A percentile compares a stretch with the other conserved stretches of the same genome.
Evolutionary conservation across 805 yeast genomes (phyloP).

Genomic region (Ogataea neopini): DNA sequence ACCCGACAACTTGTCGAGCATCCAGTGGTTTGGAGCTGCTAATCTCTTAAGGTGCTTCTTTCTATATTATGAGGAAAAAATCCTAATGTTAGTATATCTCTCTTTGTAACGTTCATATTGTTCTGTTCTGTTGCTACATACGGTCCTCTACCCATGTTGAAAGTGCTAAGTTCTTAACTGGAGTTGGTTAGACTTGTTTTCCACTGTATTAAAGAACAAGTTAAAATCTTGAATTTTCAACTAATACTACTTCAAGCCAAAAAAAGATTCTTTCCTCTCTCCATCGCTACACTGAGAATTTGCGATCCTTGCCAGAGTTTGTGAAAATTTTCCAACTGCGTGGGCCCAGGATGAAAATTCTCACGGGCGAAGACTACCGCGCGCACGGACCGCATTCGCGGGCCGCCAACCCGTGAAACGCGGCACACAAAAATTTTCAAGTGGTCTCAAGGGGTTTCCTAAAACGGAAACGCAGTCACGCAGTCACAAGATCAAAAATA

Average conservation of each 20-base stretch:
- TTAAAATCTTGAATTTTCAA: constrained; percentile 7
- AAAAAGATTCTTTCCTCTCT: constrained; percentile 1
- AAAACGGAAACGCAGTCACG: constrained; percentile 9
- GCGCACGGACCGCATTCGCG: background rate
- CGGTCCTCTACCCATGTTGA: constrained; percentile 80
- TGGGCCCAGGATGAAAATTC: background rate
- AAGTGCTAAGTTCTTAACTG: constrained; percentile 11
- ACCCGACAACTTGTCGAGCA: constrained; percentile 99
- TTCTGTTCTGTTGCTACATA: constrained; percentile 37
- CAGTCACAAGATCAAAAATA: constrained; percentile 1
- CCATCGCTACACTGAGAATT: constrained; percentile 16
- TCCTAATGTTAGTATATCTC: constrained; percentile 1
- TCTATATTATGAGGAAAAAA: constrained; percentile 44
- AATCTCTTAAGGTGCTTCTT: constrained; percentile 99
- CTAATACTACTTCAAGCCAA: constrained; percentile 5
- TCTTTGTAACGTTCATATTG: background rate
- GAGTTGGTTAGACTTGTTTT: constrained; percentile 7
- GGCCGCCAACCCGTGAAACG: background rate
- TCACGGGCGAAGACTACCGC: too few relatives aligned
- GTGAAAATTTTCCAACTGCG: constrained; percentile 13
- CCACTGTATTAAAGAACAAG: constrained; percentile 5
- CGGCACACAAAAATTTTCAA: constrained; percentile 2
- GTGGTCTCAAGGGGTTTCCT: constrained; percentile 2
- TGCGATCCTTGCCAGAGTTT: constrained; percentile 6
- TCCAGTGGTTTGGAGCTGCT: constrained; percentile 99